Conservation (phyloP, 2,329 filamentous ascomycete species). For the Colletotrichum scovillei region DNA sequence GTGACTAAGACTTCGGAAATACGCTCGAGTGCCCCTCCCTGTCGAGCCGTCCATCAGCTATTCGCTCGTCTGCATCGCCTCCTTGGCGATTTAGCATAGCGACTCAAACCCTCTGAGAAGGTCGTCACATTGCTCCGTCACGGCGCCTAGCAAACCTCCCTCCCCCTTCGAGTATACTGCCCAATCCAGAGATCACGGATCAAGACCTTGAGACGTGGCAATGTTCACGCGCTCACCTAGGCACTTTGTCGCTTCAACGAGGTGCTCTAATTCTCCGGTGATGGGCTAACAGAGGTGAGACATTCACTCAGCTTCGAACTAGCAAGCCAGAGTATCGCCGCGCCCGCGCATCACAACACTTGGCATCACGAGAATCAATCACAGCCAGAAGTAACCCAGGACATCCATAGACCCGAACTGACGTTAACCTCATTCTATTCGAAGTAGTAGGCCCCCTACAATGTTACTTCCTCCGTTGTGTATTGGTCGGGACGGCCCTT, state of each 20-base stretch:
- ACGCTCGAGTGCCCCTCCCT: constrained; percentile 9
- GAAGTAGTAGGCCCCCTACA: neutral
- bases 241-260: neutral
- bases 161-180: constrained; percentile 16
- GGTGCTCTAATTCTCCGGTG: neutral
- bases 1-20: constrained; percentile 21
- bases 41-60: constrained; percentile 4
- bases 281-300: neutral
- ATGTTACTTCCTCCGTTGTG: neutral
- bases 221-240: constrained; percentile 2
- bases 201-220: neutral
- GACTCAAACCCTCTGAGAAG: constrained; percentile 19
- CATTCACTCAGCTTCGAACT: constrained; percentile 1
- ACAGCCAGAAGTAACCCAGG: neutral
- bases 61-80: constrained; percentile 3
- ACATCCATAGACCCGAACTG: neutral
- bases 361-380: neutral
- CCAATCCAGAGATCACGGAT: constrained; percentile 12
- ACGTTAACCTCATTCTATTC: neutral
- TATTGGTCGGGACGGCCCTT: constrained; percentile 13
- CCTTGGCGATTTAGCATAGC: neutral
- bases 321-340: neutral
- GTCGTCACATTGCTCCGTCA: constrained; percentile 23
- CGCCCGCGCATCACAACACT: neutral
- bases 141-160: constrained; percentile 8